phyloP scores from a whole-genome alignment of 2,329 filamentous ascomycete species.

The Ophiocordyceps camponoti-saundersi region DNA sequence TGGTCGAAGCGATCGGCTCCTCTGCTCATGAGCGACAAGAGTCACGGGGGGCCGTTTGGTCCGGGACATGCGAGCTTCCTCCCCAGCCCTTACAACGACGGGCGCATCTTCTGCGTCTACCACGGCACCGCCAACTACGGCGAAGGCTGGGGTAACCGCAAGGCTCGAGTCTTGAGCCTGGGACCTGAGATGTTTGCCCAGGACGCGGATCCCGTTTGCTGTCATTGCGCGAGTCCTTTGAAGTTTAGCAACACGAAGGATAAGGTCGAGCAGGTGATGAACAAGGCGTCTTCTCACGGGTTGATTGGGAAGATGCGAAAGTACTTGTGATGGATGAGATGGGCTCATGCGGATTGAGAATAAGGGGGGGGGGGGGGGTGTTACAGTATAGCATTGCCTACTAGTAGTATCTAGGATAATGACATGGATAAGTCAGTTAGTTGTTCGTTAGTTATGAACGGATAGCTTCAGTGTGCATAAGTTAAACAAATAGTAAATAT shows the following conservation, averaged over 20 bases:
- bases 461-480: too few species aligned
- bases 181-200: conserved; percentile 4
- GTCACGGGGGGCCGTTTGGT: conserved; percentile 3
- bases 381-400: too few species aligned
- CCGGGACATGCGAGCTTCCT: conserved; percentile 8
- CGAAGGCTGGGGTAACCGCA: conserved; percentile 7
- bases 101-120: conserved; percentile 4
- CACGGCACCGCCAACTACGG: conserved; percentile 5
- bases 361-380: too few species aligned
- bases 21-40: conserved; percentile 3
- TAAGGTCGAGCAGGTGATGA: not conserved
- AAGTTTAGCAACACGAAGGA: not conserved
- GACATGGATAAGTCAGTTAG: too few species aligned
- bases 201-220: conserved; percentile 5
- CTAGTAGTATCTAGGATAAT: too few species aligned
- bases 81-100: conserved; percentile 6
- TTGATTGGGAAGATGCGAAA: not conserved
- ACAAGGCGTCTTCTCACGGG: not conserved
- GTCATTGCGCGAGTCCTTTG: conserved; percentile 1
- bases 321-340: not conserved
- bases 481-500: too few species aligned
- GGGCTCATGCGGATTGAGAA: too few species aligned
- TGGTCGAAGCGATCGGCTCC: conserved; percentile 3
- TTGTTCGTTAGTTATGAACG: too few species aligned
- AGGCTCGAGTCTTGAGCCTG: conserved; percentile 6